Conservation (phyloP, 306 rosid genomes). For the Citrullus mucosospermus region DNA sequence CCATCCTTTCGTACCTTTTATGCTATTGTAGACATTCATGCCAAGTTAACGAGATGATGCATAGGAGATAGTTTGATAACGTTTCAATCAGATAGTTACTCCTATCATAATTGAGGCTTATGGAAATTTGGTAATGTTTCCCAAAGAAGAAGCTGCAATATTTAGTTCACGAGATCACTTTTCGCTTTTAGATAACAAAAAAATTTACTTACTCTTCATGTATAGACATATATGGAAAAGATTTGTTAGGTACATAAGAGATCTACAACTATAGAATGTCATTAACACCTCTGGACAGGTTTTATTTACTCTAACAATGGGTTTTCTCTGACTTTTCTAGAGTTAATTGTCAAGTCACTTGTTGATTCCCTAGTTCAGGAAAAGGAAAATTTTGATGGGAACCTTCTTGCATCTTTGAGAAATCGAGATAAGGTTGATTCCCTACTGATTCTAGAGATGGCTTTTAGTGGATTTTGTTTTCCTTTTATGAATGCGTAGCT, state of each 20-base stretch:
- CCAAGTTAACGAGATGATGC: not conserved
- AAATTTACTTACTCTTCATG: not conserved
- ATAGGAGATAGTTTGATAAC: not conserved
- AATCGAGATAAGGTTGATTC: conserved; percentile 25
- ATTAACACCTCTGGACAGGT: not conserved
- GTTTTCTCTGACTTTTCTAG: conserved; percentile 17
- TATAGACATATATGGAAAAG: not conserved
- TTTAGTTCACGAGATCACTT: not conserved
- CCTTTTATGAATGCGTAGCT: not conserved
- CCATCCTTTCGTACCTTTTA: not conserved
- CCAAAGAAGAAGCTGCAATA: not conserved
- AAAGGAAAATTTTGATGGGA: conserved; percentile 68
- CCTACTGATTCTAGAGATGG: not conserved
- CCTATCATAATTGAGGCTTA: not conserved
- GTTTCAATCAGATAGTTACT: not conserved
- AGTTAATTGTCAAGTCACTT: conserved; percentile 43
- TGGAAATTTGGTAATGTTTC: not conserved
- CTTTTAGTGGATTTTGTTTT: not conserved
- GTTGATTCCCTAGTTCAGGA: conserved; percentile 44
- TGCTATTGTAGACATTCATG: not conserved
- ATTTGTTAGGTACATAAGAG: not conserved
- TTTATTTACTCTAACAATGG: conserved; percentile 4
- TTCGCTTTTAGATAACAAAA: not conserved
- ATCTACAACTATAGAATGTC: not conserved
- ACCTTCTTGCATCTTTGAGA: conserved; percentile 36